These are phyloP conservation scores for Metarhizium anisopliae DNA, from an alignment of 2,329 filamentous ascomycete species.

Conservation along the genomic window DNA sequence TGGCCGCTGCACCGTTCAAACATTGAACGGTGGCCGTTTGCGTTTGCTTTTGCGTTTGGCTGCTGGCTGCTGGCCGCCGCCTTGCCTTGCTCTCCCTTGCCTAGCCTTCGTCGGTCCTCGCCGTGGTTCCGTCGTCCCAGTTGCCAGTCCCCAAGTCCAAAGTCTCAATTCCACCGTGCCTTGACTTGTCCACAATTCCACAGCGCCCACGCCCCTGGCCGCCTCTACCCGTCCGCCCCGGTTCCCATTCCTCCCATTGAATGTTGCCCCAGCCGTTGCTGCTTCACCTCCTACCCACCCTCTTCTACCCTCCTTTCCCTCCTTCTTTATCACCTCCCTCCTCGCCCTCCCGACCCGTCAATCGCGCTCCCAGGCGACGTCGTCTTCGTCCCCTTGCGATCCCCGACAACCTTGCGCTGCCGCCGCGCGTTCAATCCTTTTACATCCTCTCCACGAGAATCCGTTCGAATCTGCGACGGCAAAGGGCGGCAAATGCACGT, in stretches of 20 bases:
- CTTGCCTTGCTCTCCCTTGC: too few species aligned
- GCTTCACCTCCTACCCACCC: constrained; percentile 17
- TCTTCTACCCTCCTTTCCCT: constrained; percentile 17
- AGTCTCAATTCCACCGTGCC: too few species aligned
- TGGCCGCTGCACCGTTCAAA: too few species aligned
- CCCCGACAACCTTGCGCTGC: constrained; percentile 20
- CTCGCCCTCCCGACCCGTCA: constrained; percentile 20
- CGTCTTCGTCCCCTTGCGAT: constrained; percentile 20
- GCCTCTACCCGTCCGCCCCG: neutral
- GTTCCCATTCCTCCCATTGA: too few species aligned
- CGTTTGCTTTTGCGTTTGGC: too few species aligned
- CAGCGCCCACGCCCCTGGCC: neutral
- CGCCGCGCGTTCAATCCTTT: constrained; percentile 10
- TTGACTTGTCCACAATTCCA: too few species aligned
- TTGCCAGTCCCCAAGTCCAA: too few species aligned
- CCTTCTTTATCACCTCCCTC: constrained; percentile 15
- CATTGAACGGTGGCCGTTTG: too few species aligned
- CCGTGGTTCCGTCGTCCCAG: too few species aligned
- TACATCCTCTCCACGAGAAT: constrained; percentile 6
- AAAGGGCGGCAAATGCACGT: constrained; percentile 23
- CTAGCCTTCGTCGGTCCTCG: too few species aligned
- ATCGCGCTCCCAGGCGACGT: constrained; percentile 21
- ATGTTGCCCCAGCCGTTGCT: constrained; percentile 8
- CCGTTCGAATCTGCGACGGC: constrained; percentile 16
- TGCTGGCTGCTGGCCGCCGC: too few species aligned